Evolutionary conservation across 2,329 filamentous ascomycete species (phyloP).

Genomic region (Hypoxylon sp.): DNA sequence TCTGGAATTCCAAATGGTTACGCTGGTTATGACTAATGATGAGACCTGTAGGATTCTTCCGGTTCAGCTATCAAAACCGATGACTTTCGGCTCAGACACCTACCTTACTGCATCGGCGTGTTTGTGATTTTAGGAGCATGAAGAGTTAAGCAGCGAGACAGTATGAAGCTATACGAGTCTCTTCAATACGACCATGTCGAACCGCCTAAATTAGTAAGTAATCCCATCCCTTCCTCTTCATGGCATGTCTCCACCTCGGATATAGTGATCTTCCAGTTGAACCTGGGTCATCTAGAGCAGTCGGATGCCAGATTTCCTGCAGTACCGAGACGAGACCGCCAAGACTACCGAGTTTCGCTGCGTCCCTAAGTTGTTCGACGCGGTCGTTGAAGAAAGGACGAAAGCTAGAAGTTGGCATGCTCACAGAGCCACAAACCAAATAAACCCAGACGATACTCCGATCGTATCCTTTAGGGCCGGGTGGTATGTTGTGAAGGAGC

Average conservation of each 20-base stretch:
- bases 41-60: background rate
- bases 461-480: constrained; percentile 4
- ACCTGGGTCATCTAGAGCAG: background rate
- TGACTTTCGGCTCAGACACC: background rate
- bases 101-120: background rate
- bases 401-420: background rate
- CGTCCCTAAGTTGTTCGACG: background rate
- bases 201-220: constrained; percentile 9
- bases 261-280: too few relatives aligned
- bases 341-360: constrained; percentile 3
- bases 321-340: background rate
- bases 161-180: background rate
- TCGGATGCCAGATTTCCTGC: constrained; percentile 1
- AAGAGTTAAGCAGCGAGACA: background rate
- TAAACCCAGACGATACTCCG: constrained; percentile 7
- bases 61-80: background rate
- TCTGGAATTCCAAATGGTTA: background rate
- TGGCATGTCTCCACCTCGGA: background rate
- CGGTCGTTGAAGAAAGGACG: background rate
- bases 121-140: background rate
- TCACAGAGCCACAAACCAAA: constrained; percentile 4
- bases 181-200: background rate
- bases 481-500: background rate
- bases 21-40: background rate
- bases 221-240: background rate